Evolutionary conservation across 2,329 filamentous ascomycete species (phyloP).

Genomic region (Aspergillus sp.): DNA sequence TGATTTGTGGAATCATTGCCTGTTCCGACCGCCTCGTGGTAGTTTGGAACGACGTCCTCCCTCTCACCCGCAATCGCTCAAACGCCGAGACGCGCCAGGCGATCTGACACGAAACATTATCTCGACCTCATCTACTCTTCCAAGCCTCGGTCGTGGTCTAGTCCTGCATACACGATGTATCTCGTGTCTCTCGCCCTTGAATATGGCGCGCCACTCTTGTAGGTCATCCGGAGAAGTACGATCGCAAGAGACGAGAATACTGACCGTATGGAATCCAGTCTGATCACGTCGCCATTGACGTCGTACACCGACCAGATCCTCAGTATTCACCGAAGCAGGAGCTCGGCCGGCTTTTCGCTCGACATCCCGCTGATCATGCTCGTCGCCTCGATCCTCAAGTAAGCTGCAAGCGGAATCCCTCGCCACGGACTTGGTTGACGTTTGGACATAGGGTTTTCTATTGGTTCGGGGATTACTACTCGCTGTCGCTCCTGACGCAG

Average conservation of each 20-base stretch:
- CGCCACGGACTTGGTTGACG: conserved; percentile 3
- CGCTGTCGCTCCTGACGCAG: conserved; percentile 58
- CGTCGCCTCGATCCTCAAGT: conserved; percentile 63
- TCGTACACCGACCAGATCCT: conserved; percentile 68
- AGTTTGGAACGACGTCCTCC: not conserved
- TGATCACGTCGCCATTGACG: conserved; percentile 62
- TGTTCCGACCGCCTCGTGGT: not conserved
- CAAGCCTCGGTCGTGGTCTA: not conserved
- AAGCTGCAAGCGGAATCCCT: conserved; percentile 15
- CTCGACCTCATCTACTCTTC: conserved; percentile 1
- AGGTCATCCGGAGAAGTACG: conserved; percentile 15
- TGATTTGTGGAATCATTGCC: not conserved
- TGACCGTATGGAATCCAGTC: conserved; percentile 36
- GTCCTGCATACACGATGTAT: conserved; percentile 30
- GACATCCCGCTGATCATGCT: conserved; percentile 69
- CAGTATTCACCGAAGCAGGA: conserved; percentile 60
- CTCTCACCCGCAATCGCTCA: not conserved
- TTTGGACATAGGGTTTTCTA: conserved; percentile 55
- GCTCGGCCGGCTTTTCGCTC: conserved; percentile 63
- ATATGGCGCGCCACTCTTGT: conserved; percentile 52
- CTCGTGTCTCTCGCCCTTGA: conserved; percentile 41
- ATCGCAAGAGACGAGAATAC: conserved; percentile 5
- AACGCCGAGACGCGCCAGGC: no score
- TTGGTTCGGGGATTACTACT: conserved; percentile 64
- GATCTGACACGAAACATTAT: not conserved